These are phyloP conservation scores for Caryopteris hybrid DNA, from an alignment of 305 asterid genomes.

Conservation along the genomic window DNA sequence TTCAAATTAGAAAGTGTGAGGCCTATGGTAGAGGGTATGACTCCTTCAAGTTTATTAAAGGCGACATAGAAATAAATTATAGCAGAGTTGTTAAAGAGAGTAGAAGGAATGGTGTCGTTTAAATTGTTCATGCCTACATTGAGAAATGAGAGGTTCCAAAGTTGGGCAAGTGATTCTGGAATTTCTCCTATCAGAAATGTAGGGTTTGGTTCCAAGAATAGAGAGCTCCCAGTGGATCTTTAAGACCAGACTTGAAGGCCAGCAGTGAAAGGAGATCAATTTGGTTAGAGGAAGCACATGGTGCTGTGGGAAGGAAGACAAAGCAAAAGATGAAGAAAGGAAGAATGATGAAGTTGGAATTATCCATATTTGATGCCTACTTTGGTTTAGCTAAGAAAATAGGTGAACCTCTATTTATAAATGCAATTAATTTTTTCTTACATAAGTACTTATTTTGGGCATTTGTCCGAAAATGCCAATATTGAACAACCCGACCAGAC, in stretches of 20 bases:
- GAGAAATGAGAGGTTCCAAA: not conserved
- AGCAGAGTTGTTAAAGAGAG: conserved; percentile 18
- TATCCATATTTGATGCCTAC: no score
- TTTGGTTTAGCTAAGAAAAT: no score
- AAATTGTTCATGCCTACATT: not conserved
- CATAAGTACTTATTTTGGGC: no score
- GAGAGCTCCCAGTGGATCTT: not conserved
- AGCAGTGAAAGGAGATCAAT: not conserved
- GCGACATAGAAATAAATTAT: not conserved
- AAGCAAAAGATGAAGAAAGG: not conserved
- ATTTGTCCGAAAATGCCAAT: no score
- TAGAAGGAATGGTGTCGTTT: not conserved
- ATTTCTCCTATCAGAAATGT: no score
- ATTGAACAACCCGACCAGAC: no score
- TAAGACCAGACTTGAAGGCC: not conserved
- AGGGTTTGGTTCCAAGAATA: not conserved
- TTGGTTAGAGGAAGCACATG: not conserved
- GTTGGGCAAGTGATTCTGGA: no score
- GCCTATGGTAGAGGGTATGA: conserved; percentile 16
- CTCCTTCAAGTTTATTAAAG: no score
- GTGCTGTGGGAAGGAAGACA: not conserved
- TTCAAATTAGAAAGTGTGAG: not conserved
- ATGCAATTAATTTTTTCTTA: no score
- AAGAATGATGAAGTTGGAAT: not conserved
- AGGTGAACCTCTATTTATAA: no score